Evolutionary conservation across 139 green algal genomes (phyloP).

Genomic region (Chlorella sp.): DNA sequence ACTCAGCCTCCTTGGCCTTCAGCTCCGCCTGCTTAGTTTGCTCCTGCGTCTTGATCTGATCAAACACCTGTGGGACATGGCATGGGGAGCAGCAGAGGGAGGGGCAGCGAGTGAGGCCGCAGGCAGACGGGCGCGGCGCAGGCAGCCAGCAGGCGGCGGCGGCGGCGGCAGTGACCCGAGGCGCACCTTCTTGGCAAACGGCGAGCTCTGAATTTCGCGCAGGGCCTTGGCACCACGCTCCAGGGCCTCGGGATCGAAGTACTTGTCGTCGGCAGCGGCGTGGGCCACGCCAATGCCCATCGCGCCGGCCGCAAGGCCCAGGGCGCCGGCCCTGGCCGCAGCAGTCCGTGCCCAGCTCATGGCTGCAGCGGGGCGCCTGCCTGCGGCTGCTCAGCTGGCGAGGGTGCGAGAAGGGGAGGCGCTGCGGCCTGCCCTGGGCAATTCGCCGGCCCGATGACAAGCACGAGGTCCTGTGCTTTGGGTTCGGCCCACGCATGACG

Average conservation of each 20-base stretch:
- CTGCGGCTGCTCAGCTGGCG: no score
- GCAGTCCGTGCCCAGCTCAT: no score
- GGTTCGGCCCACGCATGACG: no score
- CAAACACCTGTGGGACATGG: slow-evolving; percentile 77
- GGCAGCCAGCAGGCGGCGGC: background rate
- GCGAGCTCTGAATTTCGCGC: slow-evolving; percentile 93
- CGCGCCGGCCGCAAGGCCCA: no score
- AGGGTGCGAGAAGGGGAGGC: no score
- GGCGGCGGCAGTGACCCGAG: background rate
- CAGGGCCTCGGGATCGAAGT: slow-evolving; percentile 96
- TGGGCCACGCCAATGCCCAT: no score
- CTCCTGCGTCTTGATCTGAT: slow-evolving; percentile 92
- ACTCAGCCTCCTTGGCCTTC: slow-evolving; percentile 78
- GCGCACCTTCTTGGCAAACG: slow-evolving; percentile 91
- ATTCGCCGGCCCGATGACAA: no score
- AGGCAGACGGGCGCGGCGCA: no score
- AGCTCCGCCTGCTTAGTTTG: slow-evolving; percentile 87
- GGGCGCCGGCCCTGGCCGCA: no score
- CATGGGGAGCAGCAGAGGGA: background rate
- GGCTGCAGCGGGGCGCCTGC: no score
- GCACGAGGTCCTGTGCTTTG: no score
- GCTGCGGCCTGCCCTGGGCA: no score
- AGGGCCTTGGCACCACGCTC: slow-evolving; percentile 97
- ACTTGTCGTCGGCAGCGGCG: slow-evolving; percentile 28
- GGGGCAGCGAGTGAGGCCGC: background rate